Base-by-base conservation (phyloP, 495 filamentous ascomycete species). In the Aspergillus egyptiacus region DNA sequence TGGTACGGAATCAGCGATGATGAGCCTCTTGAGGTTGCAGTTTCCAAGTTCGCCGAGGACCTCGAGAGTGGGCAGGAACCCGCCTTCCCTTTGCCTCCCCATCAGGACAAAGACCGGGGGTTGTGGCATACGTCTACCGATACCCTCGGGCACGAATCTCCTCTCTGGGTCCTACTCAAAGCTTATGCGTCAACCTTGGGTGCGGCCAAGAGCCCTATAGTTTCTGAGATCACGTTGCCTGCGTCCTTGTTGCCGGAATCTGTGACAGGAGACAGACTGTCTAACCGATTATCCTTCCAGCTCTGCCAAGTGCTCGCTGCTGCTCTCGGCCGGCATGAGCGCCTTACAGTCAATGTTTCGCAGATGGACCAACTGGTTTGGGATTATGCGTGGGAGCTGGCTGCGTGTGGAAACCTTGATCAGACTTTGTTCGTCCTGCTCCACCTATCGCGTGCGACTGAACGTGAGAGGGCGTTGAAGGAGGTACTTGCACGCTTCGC, bases 131-230 rank as follows among this genome's bases (percentile, higher is more conserved):
- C 68, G 33, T 60, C 56, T n/a, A 67, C 74, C 9, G 65, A 78
- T 50, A 66, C 62, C 15, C 34, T 65, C 18, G 69, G 64, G 6
- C 81, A 80, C 24, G 79, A 91, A 58, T 89, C 91, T 62, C 72
- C 93, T 6, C 75, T 96, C 11, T 95, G 89, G 86, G 83, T 86
- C 13, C 75, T 98, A 0, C 68, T 96, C 27, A 89, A 86, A 60
- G 70, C 89, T 17, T 91, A 88, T 64, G 76, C 87, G 8, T 75
- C 77, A 11, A 65, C 64, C n/a, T 51, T 53, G 23, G 61, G 62
- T 17, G 34, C 54, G 3, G 32, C 47, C 1, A 56, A 55, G 2
- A 23, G 32, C 25, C 27, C 40, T 24, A 40, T 24, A 6, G 27
- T 68, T 18, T 34, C 59, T 5, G 18, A 54, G 2, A 18, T 66